Evolutionary conservation across 1,139 yeast species (phyloP).

Genomic region (Zygosaccharomyces sapae): DNA sequence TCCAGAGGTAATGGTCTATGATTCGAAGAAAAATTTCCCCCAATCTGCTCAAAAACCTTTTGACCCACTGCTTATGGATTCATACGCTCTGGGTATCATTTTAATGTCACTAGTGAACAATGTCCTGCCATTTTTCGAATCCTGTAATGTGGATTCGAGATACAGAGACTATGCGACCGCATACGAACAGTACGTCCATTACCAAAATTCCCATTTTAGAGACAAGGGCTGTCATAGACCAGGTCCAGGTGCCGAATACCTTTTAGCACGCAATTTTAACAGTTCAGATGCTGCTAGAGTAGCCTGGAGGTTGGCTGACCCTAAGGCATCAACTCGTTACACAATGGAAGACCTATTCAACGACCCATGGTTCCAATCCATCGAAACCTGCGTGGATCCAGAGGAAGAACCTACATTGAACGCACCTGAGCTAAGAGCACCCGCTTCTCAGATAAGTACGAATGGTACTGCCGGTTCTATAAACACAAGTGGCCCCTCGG

Average conservation of each 20-base stretch:
- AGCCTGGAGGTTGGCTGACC: constrained; percentile 75
- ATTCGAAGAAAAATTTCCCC: constrained; percentile 32
- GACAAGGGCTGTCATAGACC: constrained; percentile 42
- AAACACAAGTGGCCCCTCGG: constrained; percentile 7
- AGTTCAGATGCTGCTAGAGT: constrained; percentile 58
- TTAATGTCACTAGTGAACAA: constrained; percentile 58
- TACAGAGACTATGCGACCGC: constrained; percentile 56
- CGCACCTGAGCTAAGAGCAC: constrained; percentile 27
- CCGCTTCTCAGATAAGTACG: constrained; percentile 14
- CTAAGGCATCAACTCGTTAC: constrained; percentile 51
- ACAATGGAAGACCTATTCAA: constrained; percentile 49
- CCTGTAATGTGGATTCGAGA: constrained; percentile 48
- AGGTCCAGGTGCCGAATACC: constrained; percentile 68
- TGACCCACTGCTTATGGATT: constrained; percentile 66
- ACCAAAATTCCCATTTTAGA: constrained; percentile 51
- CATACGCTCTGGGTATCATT: constrained; percentile 68
- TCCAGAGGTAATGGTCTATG: constrained; percentile 65
- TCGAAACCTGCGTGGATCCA: constrained; percentile 52
- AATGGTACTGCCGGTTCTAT: neutral
- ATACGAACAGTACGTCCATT: constrained; percentile 47
- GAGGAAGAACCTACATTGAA: constrained; percentile 20
- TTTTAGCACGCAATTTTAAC: constrained; percentile 58
- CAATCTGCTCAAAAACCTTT: constrained; percentile 42
- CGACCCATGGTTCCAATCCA: constrained; percentile 60
- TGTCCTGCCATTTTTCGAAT: constrained; percentile 56